Percentiles rank a stretch among this genome's conserved stretches.
These are phyloP conservation scores for Annona cherimola DNA, from an alignment of 164 flowering plant species.

Conservation along the genomic window DNA sequence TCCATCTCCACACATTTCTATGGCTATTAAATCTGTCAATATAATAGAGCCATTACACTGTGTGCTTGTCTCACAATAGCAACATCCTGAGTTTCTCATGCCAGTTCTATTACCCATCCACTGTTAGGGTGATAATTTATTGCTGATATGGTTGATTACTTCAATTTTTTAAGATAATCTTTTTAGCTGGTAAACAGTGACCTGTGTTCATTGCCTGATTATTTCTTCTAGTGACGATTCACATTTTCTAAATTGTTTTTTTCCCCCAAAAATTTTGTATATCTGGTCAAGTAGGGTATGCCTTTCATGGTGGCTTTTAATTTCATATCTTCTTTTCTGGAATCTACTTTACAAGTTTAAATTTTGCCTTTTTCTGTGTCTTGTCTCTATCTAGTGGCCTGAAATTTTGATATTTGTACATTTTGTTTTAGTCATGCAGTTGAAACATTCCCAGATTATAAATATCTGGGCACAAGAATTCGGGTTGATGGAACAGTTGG, in stretches of 20 bases:
- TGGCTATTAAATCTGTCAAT: not conserved
- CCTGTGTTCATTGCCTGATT: not conserved
- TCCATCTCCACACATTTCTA: not conserved
- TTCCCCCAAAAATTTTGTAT: too few relatives aligned
- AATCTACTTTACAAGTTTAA: not conserved
- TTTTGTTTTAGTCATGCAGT: constrained; percentile 51
- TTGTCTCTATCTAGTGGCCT: not conserved
- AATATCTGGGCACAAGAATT: constrained; percentile 81
- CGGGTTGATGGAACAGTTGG: constrained; percentile 80
- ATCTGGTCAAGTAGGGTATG: too few relatives aligned
- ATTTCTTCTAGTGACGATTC: not conserved
- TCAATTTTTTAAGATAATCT: not conserved
- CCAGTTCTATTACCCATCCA: not conserved
- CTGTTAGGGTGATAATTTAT: not conserved
- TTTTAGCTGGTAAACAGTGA: not conserved
- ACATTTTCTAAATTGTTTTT: too few relatives aligned
- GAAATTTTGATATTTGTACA: not conserved
- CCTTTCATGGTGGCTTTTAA: too few relatives aligned
- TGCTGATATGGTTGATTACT: not conserved
- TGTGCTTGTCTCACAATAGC: not conserved
- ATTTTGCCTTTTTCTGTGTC: not conserved
- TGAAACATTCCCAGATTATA: constrained; percentile 63
- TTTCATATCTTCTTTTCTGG: not conserved
- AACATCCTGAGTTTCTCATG: not conserved
- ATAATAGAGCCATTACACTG: not conserved